These are phyloP conservation scores for Ocimum tenuiflorum DNA, from an alignment of 257 asterid species.

Conservation along the genomic window DNA sequence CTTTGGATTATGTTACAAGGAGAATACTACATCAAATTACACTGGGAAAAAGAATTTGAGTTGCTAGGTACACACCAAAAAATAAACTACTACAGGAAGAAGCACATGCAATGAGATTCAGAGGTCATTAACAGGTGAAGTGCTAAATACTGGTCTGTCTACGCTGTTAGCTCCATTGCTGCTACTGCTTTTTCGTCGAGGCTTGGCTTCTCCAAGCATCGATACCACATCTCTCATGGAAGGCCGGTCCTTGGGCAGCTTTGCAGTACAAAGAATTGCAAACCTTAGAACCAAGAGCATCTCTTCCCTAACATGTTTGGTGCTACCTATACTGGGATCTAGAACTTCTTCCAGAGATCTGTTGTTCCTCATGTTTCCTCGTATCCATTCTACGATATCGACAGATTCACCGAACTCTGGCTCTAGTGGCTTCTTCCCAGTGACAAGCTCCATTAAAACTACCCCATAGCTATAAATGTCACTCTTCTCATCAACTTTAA, in stretches of 20 bases:
- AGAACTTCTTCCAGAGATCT: conserved; percentile 31
- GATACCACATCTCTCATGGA: conserved; percentile 50
- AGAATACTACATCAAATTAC: conserved; percentile 6
- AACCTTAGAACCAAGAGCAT: conserved; percentile 45
- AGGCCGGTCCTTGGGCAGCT: conserved; percentile 46
- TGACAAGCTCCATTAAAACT: conserved; percentile 47
- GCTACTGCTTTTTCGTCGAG: conserved; percentile 43
- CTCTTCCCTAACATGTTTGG: conserved; percentile 44
- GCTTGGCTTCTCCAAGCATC: conserved; percentile 54
- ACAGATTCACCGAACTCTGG: conserved; percentile 45
- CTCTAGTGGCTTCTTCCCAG: conserved; percentile 46
- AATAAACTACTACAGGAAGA: not conserved
- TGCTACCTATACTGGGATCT: conserved; percentile 32
- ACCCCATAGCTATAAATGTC: conserved; percentile 60
- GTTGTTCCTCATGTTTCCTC: conserved; percentile 27
- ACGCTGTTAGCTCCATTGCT: conserved; percentile 14
- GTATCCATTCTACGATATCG: conserved; percentile 42
- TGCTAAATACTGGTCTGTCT: conserved; percentile 36
- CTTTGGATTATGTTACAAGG: conserved; percentile 4
- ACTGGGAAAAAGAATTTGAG: not conserved
- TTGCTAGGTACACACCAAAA: conserved; percentile 17
- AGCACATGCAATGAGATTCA: not conserved
- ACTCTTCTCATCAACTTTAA: conserved; percentile 51
- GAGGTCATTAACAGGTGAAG: conserved; percentile 34
- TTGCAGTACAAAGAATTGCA: conserved; percentile 45